Percentiles rank a stretch among this genome's conserved stretches.
phyloP scores from a whole-genome alignment of 768 basidiomycete genomes.

The Tricholoma sp. region DNA sequence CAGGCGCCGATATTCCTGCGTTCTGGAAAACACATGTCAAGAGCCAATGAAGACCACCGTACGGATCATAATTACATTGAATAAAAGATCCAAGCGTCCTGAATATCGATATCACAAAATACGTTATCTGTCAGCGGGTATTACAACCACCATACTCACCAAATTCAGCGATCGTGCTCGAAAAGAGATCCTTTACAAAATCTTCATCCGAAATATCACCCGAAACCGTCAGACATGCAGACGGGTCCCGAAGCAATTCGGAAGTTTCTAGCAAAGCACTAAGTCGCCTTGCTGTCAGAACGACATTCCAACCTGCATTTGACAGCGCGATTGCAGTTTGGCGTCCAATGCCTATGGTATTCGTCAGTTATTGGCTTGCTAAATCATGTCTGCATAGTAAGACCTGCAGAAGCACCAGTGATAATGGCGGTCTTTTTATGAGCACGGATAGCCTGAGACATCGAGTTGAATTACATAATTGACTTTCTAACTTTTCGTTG shows the following conservation, averaged over 20 bases:
- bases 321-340: slow-evolving; percentile 65
- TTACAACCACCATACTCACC: slow-evolving; percentile 32
- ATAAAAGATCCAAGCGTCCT: slow-evolving; percentile 71
- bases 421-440: slow-evolving; percentile 19
- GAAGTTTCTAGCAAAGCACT: slow-evolving; percentile 56
- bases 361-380: not conserved
- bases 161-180: slow-evolving; percentile 45
- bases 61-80: slow-evolving; percentile 44
- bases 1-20: slow-evolving; percentile 55
- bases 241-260: slow-evolving; percentile 31
- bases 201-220: slow-evolving; percentile 66
- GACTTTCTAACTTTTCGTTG: too few relatives aligned
- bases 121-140: not conserved
- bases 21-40: slow-evolving; percentile 43
- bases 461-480: too few relatives aligned
- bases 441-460: not conserved
- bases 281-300: slow-evolving; percentile 58
- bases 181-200: slow-evolving; percentile 59
- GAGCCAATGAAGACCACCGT: not conserved
- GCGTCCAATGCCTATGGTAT: slow-evolving; percentile 51
- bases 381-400: not conserved
- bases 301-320: slow-evolving; percentile 61
- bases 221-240: slow-evolving; percentile 38
- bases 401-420: slow-evolving; percentile 26
- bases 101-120: not conserved